Conservation (phyloP, 2,329 filamentous ascomycete species). For the Albifimbria verrucaria region DNA sequence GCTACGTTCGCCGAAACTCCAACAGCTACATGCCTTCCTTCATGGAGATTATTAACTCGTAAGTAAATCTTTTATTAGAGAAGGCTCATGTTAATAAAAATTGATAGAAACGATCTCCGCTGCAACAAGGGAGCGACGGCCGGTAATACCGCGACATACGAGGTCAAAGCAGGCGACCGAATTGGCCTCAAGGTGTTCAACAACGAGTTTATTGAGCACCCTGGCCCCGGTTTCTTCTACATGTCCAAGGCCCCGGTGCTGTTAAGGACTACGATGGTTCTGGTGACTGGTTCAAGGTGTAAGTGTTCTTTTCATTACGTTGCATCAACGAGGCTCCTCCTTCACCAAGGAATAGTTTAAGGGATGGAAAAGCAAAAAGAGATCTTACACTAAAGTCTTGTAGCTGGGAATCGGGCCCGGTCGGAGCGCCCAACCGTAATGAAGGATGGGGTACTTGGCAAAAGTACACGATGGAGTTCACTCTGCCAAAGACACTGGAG, state of each 20-base stretch:
- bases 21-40: conserved; percentile 35
- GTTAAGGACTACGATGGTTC: conserved; percentile 42
- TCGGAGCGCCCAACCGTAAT: conserved; percentile 19
- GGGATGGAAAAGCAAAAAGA: too few relatives aligned
- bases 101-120: conserved; percentile 30
- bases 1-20: conserved; percentile 43
- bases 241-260: conserved; percentile 38
- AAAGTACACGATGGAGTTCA: conserved; percentile 39
- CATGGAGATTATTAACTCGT: conserved; percentile 26
- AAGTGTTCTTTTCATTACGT: conserved; percentile 5
- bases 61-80: too few relatives aligned
- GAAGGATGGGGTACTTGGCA: conserved; percentile 29
- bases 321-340: too few relatives aligned
- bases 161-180: conserved; percentile 46
- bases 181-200: conserved; percentile 48
- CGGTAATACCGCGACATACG: conserved; percentile 31
- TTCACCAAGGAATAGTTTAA: too few relatives aligned
- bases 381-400: background rate
- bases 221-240: conserved; percentile 39
- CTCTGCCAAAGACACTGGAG: conserved; percentile 33
- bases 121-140: conserved; percentile 36
- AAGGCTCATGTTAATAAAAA: too few relatives aligned
- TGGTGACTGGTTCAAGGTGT: conserved; percentile 40
- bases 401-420: conserved; percentile 22
- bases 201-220: conserved; percentile 45